Conservation (phyloP, 192 early-diverging fungal species). For the Coemansia sp. region DNA sequence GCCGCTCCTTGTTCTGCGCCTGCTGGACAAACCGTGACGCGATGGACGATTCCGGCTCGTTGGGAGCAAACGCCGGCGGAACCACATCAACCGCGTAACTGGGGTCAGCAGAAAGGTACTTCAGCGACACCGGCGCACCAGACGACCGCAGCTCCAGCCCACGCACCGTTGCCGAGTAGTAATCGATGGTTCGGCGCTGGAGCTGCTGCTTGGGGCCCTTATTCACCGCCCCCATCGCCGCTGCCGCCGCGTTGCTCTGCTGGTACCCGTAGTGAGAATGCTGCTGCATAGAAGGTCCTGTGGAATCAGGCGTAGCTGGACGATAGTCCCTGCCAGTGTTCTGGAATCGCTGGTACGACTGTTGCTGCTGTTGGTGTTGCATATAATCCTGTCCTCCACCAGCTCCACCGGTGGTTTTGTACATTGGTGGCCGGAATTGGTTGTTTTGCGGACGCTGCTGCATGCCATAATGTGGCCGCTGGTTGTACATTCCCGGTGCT, state of each 20-base stretch:
- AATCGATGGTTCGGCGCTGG: conserved; percentile 93
- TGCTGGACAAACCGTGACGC: conserved; percentile 40
- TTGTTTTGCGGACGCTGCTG: conserved; percentile 17
- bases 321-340: background rate
- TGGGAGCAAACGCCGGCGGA: conserved; percentile 58
- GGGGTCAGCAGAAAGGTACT: conserved; percentile 36
- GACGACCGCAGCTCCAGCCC: conserved; percentile 59
- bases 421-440: conserved; percentile 8
- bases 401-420: background rate
- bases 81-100: conserved; percentile 50
- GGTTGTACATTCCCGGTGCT: conserved; percentile 1
- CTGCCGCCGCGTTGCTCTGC: background rate
- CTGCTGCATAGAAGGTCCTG: background rate
- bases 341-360: conserved; percentile 6
- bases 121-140: conserved; percentile 16
- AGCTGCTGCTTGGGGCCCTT: conserved; percentile 83
- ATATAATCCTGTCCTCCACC: background rate
- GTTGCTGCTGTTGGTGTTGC: background rate
- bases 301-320: background rate
- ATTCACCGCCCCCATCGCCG: conserved; percentile 40
- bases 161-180: conserved; percentile 78
- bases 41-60: conserved; percentile 44
- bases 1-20: conserved; percentile 87
- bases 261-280: conserved; percentile 28
- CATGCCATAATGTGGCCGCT: conserved; percentile 16